Conservation (phyloP, 352 stramenopile species). For the Pythium pyrilobum region DNA sequence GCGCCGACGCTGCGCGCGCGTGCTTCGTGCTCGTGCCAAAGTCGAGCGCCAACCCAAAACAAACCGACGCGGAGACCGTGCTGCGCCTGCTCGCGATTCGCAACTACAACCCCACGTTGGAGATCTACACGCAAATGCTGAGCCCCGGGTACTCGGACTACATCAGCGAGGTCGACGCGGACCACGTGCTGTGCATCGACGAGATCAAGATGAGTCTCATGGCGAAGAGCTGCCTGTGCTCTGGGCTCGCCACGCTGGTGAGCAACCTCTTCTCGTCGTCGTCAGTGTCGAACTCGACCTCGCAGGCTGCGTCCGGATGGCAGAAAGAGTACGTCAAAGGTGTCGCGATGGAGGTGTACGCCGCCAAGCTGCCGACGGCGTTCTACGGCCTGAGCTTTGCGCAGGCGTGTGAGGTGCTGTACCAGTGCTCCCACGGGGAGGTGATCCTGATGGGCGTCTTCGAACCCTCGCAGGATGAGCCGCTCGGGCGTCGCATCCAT, state of each 20-base stretch:
- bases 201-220: constrained; percentile 61
- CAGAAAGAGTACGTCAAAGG: constrained; percentile 50
- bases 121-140: constrained; percentile 59
- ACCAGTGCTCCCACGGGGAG: constrained; percentile 51
- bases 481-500: neutral
- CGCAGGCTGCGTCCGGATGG: constrained; percentile 25
- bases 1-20: constrained; percentile 38
- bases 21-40: constrained; percentile 59
- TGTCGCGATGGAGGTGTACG: constrained; percentile 54
- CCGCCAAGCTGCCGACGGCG: constrained; percentile 32
- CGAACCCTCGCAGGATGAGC: neutral
- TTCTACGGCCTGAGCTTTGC: constrained; percentile 50
- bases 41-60: constrained; percentile 26
- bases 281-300: constrained; percentile 16
- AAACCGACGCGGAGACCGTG: constrained; percentile 50
- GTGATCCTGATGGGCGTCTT: constrained; percentile 43
- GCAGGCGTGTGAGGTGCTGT: constrained; percentile 45
- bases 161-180: constrained; percentile 46
- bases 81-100: constrained; percentile 53
- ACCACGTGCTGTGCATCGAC: constrained; percentile 54
- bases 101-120: constrained; percentile 51
- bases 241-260: constrained; percentile 50
- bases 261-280: constrained; percentile 60
- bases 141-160: constrained; percentile 49
- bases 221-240: constrained; percentile 58